phyloP scores from a whole-genome alignment of 2,329 filamentous ascomycete species.

The Fusarium neocosmosporiellum region DNA sequence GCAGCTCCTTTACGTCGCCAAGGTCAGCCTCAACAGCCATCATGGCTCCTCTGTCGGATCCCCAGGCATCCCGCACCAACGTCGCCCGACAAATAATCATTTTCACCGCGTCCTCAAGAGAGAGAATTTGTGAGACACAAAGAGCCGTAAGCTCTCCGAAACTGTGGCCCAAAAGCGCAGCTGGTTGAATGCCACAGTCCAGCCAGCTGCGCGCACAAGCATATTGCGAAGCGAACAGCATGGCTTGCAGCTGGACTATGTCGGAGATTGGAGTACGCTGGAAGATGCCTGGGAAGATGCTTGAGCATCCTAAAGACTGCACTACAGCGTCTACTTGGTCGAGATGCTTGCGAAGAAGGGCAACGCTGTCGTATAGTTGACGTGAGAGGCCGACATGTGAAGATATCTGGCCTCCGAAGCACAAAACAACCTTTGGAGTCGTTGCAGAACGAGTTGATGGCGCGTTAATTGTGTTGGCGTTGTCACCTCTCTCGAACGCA shows the following conservation, averaged over 20 bases:
- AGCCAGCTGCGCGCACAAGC: constrained; percentile 36
- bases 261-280: constrained; percentile 41
- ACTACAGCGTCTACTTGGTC: background rate
- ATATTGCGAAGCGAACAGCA: constrained; percentile 33
- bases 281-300: constrained; percentile 48
- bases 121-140: constrained; percentile 48
- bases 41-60: constrained; percentile 5
- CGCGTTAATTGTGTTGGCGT: no score
- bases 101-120: constrained; percentile 45
- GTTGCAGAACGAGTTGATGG: no score
- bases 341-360: background rate
- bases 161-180: constrained; percentile 50
- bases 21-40: constrained; percentile 12
- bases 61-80: background rate
- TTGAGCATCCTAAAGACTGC: constrained; percentile 40
- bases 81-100: background rate
- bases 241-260: constrained; percentile 47
- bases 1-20: background rate
- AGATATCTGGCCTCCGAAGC: background rate
- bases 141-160: constrained; percentile 57
- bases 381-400: background rate
- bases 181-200: constrained; percentile 23
- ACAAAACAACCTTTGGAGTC: background rate
- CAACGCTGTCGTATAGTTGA: background rate
- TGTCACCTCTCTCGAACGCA: no score